Evolutionary conservation across 108 stramenopile species (phyloP).

Genomic region (Cyclotella cryptica): DNA sequence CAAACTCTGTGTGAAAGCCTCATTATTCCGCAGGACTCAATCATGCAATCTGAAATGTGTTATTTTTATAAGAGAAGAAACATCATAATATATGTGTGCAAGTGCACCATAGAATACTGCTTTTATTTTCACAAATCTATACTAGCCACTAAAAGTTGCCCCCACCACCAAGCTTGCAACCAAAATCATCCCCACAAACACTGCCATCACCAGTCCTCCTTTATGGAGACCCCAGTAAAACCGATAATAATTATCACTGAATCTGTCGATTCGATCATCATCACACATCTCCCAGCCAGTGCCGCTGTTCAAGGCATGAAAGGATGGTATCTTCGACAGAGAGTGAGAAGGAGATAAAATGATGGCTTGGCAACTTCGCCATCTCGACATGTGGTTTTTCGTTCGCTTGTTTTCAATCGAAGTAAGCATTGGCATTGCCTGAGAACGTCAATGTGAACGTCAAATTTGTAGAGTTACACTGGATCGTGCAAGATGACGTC

Average conservation of each 20-base stretch:
- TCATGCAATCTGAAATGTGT: no score
- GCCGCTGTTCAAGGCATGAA: constrained; percentile 7
- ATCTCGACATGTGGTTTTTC: constrained; percentile 7
- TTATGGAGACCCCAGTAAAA: constrained; percentile 29
- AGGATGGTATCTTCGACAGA: constrained; percentile 16
- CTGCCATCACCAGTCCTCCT: constrained; percentile 27
- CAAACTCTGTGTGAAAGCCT: no score
- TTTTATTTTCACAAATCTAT: background rate
- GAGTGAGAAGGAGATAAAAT: constrained; percentile 18
- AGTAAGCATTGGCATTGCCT: background rate
- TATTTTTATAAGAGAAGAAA: no score
- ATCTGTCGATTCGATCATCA: constrained; percentile 35
- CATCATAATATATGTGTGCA: background rate
- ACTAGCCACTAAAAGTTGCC: constrained; percentile 12
- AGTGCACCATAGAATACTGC: background rate
- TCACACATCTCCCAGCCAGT: constrained; percentile 30
- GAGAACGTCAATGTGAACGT: no score
- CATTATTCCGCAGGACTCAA: no score
- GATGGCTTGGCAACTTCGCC: background rate
- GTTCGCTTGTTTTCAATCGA: constrained; percentile 15
- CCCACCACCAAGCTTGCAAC: constrained; percentile 19
- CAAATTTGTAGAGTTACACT: no score
- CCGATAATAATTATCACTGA: constrained; percentile 43
- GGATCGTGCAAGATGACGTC: no score
- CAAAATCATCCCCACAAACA: constrained; percentile 28